Conservation (phyloP, 176 grass and related monocot species). For the Zea mays region DNA sequence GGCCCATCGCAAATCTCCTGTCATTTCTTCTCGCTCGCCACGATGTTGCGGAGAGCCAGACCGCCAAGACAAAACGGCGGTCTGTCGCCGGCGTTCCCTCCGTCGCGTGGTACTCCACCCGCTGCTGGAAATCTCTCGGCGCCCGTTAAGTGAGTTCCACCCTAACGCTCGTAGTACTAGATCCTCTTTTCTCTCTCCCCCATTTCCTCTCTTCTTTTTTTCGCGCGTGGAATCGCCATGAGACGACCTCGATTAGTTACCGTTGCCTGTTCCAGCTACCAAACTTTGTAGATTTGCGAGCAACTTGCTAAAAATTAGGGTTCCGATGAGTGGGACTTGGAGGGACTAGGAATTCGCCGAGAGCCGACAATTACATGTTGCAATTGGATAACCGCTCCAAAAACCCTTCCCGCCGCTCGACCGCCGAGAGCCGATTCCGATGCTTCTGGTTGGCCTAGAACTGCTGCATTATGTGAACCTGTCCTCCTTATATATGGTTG, state of each 20-base stretch:
- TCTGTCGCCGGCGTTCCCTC: too few species aligned
- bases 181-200: background rate
- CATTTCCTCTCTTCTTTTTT: too few species aligned
- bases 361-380: conserved; percentile 3
- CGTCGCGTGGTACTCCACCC: background rate
- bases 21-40: too few species aligned
- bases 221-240: background rate
- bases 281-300: background rate
- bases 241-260: background rate
- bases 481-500: background rate
- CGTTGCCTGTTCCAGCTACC: background rate
- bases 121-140: background rate
- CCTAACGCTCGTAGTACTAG: background rate
- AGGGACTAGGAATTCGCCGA: conserved; percentile 11
- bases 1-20: too few species aligned
- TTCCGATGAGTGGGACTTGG: background rate
- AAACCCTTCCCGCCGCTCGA: background rate
- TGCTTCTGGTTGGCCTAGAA: conserved; percentile 10
- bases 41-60: too few species aligned
- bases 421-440: conserved; percentile 12
- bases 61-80: too few species aligned
- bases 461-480: conserved; percentile 30
- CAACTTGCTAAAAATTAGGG: background rate
- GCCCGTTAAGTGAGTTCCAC: background rate
- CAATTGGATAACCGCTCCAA: conserved; percentile 3